A percentile compares a stretch with the other conserved stretches of the same genome.
phyloP scores from a whole-genome alignment of 179 eudicot genomes.

The Monotropa hypopitys region DNA sequence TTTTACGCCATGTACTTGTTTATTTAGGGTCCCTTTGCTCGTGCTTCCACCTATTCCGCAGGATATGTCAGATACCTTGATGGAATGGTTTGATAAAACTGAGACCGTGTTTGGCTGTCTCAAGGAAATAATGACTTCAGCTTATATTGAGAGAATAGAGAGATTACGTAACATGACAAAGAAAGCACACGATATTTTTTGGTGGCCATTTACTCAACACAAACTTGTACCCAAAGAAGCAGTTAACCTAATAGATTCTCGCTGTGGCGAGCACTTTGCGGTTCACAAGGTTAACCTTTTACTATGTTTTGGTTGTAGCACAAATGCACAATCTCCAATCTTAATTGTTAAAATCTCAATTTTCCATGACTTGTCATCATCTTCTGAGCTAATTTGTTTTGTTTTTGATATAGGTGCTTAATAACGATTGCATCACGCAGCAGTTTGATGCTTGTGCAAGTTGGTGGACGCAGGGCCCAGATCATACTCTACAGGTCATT shows the following conservation, averaged over 20 bases:
- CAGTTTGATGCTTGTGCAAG: constrained; percentile 97
- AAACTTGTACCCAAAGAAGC: constrained; percentile 63
- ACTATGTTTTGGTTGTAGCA: neutral
- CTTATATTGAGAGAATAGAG: constrained; percentile 48
- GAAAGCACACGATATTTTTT: constrained; percentile 60
- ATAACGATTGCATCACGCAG: constrained; percentile 38
- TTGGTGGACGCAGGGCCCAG: constrained; percentile 99
- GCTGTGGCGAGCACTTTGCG: constrained; percentile 81
- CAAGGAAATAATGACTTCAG: constrained; percentile 44
- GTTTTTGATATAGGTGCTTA: constrained; percentile 22
- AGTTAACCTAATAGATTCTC: constrained; percentile 88
- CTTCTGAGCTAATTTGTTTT: constrained; percentile 6
- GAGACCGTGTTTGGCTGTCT: constrained; percentile 45
- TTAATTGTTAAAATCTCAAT: neutral
- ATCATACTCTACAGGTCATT: constrained; percentile 73
- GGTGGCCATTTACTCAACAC: constrained; percentile 99
- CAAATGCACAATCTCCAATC: neutral
- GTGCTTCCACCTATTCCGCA: constrained; percentile 75
- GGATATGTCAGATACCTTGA: constrained; percentile 65
- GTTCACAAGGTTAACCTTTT: constrained; percentile 58
- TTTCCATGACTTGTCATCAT: neutral
- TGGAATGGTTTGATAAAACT: constrained; percentile 69
- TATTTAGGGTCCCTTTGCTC: constrained; percentile 71
- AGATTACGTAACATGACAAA: constrained; percentile 60
- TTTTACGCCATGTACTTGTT: constrained; percentile 1